These are phyloP conservation scores for Aspergillus alliaceus DNA, from an alignment of 2,329 filamentous ascomycete species.

Conservation along the genomic window DNA sequence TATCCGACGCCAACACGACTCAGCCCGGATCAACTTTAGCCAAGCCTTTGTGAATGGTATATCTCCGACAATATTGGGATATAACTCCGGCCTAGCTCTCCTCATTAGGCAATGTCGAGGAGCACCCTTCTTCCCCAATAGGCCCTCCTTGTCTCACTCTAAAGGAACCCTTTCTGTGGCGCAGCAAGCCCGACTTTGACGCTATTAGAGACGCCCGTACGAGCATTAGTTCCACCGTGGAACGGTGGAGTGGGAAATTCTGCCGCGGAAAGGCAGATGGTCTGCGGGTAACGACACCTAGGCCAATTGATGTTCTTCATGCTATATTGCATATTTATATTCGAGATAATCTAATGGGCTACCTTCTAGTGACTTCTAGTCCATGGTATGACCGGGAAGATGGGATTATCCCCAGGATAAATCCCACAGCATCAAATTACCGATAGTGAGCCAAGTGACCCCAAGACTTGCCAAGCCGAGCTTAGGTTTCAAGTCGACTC, in stretches of 20 bases:
- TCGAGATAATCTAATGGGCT: accelerated
- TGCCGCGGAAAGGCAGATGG: neutral
- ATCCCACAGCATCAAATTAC: neutral
- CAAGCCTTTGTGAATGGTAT: neutral
- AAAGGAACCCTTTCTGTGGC: neutral
- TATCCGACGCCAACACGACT: neutral
- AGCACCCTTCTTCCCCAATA: neutral
- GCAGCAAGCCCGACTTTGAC: neutral
- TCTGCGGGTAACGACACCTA: neutral
- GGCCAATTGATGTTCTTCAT: neutral
- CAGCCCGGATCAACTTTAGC: neutral
- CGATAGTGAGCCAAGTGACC: neutral
- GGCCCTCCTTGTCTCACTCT: neutral
- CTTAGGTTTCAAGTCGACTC: neutral
- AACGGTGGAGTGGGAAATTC: neutral
- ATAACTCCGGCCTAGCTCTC: neutral
- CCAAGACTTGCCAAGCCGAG: neutral
- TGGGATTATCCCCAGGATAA: neutral
- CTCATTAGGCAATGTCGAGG: neutral
- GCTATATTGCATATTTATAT: neutral
- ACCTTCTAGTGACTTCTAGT: neutral
- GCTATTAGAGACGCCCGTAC: neutral
- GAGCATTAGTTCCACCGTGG: neutral
- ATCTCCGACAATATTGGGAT: neutral
- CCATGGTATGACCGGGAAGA: neutral